These are phyloP conservation scores for Eustoma russellianum DNA, from an alignment of 257 asterid genomes.

Conservation along the genomic window DNA sequence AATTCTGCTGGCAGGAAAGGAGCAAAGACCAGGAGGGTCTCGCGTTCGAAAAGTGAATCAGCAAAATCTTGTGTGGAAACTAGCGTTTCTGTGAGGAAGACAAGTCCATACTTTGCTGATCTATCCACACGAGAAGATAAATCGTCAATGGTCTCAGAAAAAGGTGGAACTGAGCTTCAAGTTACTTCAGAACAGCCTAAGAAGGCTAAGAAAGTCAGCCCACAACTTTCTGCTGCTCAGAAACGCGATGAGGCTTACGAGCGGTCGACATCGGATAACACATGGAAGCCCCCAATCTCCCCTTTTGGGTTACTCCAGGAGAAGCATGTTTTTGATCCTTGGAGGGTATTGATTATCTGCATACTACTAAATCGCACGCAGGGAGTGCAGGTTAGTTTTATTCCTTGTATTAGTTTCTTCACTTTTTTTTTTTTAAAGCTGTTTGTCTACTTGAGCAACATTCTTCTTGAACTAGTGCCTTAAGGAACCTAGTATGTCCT, in stretches of 20 bases:
- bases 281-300: constrained; percentile 81
- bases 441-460: not conserved
- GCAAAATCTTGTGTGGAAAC: constrained; percentile 1
- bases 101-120: constrained; percentile 26
- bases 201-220: constrained; percentile 2
- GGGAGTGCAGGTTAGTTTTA: constrained; percentile 55
- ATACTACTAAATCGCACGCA: constrained; percentile 75
- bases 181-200: constrained; percentile 10
- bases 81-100: constrained; percentile 11
- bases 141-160: constrained; percentile 7
- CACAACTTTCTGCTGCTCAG: constrained; percentile 44
- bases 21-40: constrained; percentile 6
- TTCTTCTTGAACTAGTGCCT: too few relatives aligned
- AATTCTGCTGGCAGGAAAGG: constrained; percentile 32
- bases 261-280: constrained; percentile 45
- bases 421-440: not conserved
- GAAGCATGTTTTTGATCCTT: constrained; percentile 81
- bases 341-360: constrained; percentile 91
- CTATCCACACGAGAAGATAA: constrained; percentile 12
- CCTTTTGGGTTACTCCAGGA: constrained; percentile 73
- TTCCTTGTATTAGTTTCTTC: not conserved
- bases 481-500: not conserved
- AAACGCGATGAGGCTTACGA: constrained; percentile 56
- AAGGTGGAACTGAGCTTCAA: constrained; percentile 12
- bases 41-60: constrained; percentile 6